These are phyloP conservation scores for Apiotrichum porosum DNA, from an alignment of 1,284 basidiomycete species.

Conservation along the genomic window DNA sequence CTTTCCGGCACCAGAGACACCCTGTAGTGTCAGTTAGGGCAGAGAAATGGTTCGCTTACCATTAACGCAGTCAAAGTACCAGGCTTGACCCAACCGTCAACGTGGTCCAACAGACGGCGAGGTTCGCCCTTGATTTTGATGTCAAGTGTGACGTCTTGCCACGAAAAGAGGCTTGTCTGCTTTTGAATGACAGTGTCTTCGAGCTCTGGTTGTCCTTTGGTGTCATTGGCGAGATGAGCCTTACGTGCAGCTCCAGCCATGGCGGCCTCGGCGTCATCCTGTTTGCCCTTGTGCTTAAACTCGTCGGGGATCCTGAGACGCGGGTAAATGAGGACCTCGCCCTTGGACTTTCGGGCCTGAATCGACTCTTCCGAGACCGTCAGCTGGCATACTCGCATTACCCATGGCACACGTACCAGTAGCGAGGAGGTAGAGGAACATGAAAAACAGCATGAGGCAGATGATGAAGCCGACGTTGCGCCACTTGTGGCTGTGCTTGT, in stretches of 20 bases:
- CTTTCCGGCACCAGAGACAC: slow-evolving; percentile 68
- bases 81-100: slow-evolving; percentile 76
- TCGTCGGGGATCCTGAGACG: slow-evolving; percentile 46
- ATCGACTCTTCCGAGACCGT: too few species aligned
- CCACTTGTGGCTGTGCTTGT: slow-evolving; percentile 62
- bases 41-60: too few species aligned
- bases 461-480: slow-evolving; percentile 55
- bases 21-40: slow-evolving; percentile 37
- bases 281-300: slow-evolving; percentile 23
- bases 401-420: too few species aligned
- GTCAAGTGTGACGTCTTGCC: slow-evolving; percentile 54
- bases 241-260: slow-evolving; percentile 14
- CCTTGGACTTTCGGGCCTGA: slow-evolving; percentile 51
- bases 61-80: slow-evolving; percentile 66
- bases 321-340: slow-evolving; percentile 53
- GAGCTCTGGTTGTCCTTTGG: background rate
- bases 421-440: slow-evolving; percentile 54
- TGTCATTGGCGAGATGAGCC: too few species aligned
- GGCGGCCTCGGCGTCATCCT: slow-evolving; percentile 22
- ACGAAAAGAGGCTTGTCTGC: slow-evolving; percentile 49
- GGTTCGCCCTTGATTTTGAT: slow-evolving; percentile 59
- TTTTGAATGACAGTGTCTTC: slow-evolving; percentile 37
- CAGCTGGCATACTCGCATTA: too few species aligned
- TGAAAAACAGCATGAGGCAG: slow-evolving; percentile 55
- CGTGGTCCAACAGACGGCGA: slow-evolving; percentile 65